Percentiles rank a stretch among this genome's conserved stretches.
These are phyloP conservation scores for Firmiana major DNA, from an alignment of 345 rosid species.

Conservation along the genomic window DNA sequence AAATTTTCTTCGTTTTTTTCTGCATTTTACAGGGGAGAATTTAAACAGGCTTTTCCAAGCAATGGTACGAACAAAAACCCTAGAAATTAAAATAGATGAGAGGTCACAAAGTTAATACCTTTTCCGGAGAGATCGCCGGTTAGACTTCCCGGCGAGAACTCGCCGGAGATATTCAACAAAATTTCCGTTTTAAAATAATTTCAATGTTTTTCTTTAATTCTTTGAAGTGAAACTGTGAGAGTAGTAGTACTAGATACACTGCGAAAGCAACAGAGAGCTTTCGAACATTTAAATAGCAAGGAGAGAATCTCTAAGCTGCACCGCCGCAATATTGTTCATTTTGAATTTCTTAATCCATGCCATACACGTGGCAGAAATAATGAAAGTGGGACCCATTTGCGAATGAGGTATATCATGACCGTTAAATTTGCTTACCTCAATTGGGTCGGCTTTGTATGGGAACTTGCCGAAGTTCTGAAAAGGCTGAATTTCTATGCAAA, in stretches of 20 bases:
- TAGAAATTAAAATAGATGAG: neutral
- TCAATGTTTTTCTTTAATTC: neutral
- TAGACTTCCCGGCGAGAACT: conserved; percentile 6
- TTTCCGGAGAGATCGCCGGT: neutral
- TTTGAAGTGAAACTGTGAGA: conserved; percentile 8
- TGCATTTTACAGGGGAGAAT: neutral
- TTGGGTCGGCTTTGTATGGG: neutral
- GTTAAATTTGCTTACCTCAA: neutral
- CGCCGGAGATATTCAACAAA: neutral
- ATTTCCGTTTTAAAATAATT: neutral
- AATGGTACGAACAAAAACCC: conserved; percentile 5
- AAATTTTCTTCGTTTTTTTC: neutral
- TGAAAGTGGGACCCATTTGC: neutral
- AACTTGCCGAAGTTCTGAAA: neutral
- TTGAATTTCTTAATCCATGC: neutral
- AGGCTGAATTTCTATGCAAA: neutral
- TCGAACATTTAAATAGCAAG: neutral
- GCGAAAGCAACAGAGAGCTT: neutral
- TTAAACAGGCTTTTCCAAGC: conserved; percentile 3
- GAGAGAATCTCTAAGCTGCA: neutral
- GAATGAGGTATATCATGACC: neutral
- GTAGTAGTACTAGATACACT: neutral
- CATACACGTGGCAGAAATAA: neutral
- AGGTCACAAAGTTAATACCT: neutral
- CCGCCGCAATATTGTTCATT: too few species aligned